Evolutionary conservation across 371 early-diverging fungal species (phyloP), one percentile per base, ranked within the genome.

Genomic region (Rhizomucor pusillus): DNA sequence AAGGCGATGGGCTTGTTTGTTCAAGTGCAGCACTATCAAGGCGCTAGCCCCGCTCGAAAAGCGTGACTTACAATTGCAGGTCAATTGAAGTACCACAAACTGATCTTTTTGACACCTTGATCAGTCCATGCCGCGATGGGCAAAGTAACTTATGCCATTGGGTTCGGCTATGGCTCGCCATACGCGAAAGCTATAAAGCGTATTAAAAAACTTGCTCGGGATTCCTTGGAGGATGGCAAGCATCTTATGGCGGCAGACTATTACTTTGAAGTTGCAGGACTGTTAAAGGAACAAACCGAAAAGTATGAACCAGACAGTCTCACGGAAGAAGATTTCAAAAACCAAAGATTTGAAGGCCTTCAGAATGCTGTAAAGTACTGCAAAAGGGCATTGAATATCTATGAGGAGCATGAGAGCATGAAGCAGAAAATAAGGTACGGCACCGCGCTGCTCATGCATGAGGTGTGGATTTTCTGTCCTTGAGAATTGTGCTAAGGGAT

Each of bases 131-230:
- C 13, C 23, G 29, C 9, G 2, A 73, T 73, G 74, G 66, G 65
- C 16, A 68, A 64, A 52, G 70, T 64, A 14, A 69, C 72, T 3
- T 75, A 67, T 52, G 67, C 56, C 11, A 75, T 75, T 49, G 60
- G 59, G 7, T 67, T 61, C 18, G 43, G 50, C 3, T 49, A 57
- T 12, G 41, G 45, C 25, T 59, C 67, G 0, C 57, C 58, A 5
- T 57, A 57, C 19, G 45, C 48, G 7, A 39, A 54, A 22, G 65
- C 64, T 22, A 62, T 67, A 24, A 19, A 59, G 51, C 25, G 46
- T 52, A 33, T 23, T 40, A 25, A 55, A 56, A 11, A 19, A 16
- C 9, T 39, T 54, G 33, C 56, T 60, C 12, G 53, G 61, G 20
- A 20, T 10, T 0, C 41, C 33, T 12, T 10, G 55, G 14, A 50